Percentiles rank a stretch among this genome's conserved stretches.
phyloP scores from a whole-genome alignment of 2,329 filamentous ascomycete genomes.

The Cladorrhinum sp. region DNA sequence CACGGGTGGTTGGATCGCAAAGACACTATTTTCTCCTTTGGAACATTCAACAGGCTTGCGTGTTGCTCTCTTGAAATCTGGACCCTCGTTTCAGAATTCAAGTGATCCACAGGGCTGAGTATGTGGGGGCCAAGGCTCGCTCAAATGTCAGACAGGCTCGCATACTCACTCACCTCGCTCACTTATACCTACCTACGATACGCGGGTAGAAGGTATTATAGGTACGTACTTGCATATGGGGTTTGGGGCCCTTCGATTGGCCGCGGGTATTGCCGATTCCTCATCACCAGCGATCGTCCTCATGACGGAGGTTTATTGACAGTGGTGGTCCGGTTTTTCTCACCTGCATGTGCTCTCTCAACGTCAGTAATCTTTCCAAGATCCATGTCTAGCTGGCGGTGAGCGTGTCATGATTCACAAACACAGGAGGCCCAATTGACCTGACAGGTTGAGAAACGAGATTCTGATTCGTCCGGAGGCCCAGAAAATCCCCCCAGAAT shows the following conservation, averaged over 20 bases:
- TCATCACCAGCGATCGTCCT: neutral
- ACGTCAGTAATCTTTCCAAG: neutral
- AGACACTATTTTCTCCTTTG: neutral
- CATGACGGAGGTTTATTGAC: neutral
- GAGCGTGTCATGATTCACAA: neutral
- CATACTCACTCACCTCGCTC: no score
- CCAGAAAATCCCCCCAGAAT: neutral
- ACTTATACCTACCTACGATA: neutral
- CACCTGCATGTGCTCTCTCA: neutral
- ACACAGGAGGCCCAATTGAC: neutral
- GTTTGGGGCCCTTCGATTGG: neutral
- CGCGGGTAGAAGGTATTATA: neutral
- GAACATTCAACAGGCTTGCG: neutral
- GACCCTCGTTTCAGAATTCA: neutral
- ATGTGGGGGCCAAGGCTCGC: conserved; percentile 5
- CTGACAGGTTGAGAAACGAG: neutral
- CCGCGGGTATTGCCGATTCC: neutral
- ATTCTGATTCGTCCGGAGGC: neutral
- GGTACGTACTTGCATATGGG: neutral
- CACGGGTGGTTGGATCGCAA: neutral
- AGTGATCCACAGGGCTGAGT: neutral
- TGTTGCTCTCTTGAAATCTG: neutral
- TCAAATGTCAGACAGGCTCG: conserved; percentile 1
- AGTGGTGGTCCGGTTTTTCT: neutral
- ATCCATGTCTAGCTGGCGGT: neutral